Base-by-base conservation (phyloP, 2,329 filamentous ascomycete genomes). In the Fusarium sp. region DNA sequence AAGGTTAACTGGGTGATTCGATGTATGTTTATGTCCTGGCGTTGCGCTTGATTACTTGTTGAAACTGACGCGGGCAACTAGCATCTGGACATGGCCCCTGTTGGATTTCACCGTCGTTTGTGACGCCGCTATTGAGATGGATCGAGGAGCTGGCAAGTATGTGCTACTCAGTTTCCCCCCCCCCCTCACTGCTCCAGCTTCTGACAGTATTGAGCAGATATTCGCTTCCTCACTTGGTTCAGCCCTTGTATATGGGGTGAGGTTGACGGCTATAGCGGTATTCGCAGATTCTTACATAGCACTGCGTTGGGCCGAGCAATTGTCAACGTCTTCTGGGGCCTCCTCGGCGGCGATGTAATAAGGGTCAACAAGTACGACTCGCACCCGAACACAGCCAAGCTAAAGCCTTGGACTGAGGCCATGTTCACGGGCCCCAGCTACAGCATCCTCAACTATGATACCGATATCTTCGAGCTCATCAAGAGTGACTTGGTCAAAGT, bases 371-470 rank as follows among this genome's bases (percentile, higher is more conserved):
- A 37, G 31, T 57, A 57, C 31, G 54, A 57, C 54, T 35, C 29
- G 33, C 54, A 57, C 33, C 31, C 54, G 54, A 24, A 57, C 29
- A 57, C 54, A 20, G 29, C 29, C 29, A 39, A 57, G 33, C 10
- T 57, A 20, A 57, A 37, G 31, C 54, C 54, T 22, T 57, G 54
- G 54, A 24, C 24, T 35, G 31, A 11, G 29, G n/a, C 54, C 18
- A 35, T 57, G 29, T 57, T 16, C 13, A 10, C 14, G 14, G 54
- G 54, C 2, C 22, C 29, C 20, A 35, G 29, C 29, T 37, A 18
- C n/a, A 57, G 54, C 54, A 57, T 57, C 54, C 54, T 35, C 33
- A 57, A 57, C 54, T 57, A 57, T 37, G 54, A 35, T 16, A 35
- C 54, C 54, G 29, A 35, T 31, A n/a, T 35, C 20, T 27, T 57